phyloP scores from a whole-genome alignment of 2,329 filamentous ascomycete species.

The Fusarium graminum region DNA sequence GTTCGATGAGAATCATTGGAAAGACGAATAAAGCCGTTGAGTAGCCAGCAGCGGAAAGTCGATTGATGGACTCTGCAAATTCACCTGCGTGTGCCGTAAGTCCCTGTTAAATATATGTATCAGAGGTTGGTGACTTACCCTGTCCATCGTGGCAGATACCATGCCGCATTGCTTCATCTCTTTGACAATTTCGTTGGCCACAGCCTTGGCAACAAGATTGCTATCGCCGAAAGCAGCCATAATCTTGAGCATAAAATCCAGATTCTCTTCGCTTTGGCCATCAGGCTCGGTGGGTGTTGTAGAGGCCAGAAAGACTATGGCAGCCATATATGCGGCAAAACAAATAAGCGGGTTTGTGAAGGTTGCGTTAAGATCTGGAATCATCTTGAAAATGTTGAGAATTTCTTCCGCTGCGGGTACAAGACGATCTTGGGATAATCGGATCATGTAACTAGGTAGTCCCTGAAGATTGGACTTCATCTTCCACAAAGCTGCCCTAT shows the following conservation, averaged over 20 bases:
- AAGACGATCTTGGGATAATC: constrained; percentile 19
- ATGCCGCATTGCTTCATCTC: constrained; percentile 22
- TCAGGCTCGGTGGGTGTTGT: not conserved
- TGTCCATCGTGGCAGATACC: constrained; percentile 7
- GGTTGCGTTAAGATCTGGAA: constrained; percentile 9
- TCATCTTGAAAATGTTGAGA: constrained; percentile 22
- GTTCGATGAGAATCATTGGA: no score
- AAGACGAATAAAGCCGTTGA: constrained; percentile 10
- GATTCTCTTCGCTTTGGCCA: not conserved
- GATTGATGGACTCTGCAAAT: not conserved
- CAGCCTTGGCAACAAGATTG: constrained; percentile 6
- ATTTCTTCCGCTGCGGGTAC: constrained; percentile 24
- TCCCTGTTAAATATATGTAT: accelerated
- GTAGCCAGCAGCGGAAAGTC: constrained; percentile 23
- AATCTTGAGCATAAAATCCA: constrained; percentile 19
- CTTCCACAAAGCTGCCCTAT: constrained; percentile 25
- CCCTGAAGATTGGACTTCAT: constrained; percentile 20
- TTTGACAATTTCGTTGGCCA: constrained; percentile 17
- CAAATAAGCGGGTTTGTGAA: constrained; percentile 27
- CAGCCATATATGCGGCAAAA: constrained; percentile 25
- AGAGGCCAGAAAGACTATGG: constrained; percentile 13
- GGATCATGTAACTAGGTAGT: constrained; percentile 15
- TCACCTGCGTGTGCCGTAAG: constrained; percentile 3
- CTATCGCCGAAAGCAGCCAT: constrained; percentile 9
- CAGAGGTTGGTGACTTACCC: not conserved